Conservation (phyloP, 768 basidiomycete genomes). For the Phaeolepiota aurea region DNA sequence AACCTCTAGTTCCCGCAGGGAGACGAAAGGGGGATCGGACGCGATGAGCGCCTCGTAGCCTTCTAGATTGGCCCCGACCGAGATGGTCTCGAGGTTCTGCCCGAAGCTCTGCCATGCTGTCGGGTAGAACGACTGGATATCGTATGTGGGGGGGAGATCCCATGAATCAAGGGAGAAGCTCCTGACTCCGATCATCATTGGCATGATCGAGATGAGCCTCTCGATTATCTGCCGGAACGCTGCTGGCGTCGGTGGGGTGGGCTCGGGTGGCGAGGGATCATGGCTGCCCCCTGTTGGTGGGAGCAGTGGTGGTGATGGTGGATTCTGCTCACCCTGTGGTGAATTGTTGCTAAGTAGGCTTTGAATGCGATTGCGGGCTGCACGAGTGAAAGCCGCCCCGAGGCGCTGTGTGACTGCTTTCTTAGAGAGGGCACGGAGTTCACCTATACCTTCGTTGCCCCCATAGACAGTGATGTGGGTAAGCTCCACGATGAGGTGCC, state of each 20-base stretch:
- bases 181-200: conserved; percentile 21
- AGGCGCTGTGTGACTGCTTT: neutral
- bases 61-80: conserved; percentile 28
- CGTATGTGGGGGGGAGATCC: conserved; percentile 21
- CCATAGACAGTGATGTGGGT: neutral
- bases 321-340: conserved; percentile 7
- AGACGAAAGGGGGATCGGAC: conserved; percentile 20
- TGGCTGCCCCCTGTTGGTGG: conserved; percentile 4
- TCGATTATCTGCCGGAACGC: conserved; percentile 19
- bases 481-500: neutral
- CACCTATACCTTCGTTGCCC: neutral
- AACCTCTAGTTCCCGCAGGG: conserved; percentile 25
- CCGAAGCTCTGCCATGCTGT: conserved; percentile 34
- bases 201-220: conserved; percentile 19
- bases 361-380: no score
- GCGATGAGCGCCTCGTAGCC: conserved; percentile 23
- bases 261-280: neutral
- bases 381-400: neutral
- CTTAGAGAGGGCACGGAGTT: neutral
- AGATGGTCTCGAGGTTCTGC: conserved; percentile 20
- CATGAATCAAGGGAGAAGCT: conserved; percentile 31
- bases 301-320: conserved; percentile 8
- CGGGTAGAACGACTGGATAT: conserved; percentile 22
- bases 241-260: conserved; percentile 3
- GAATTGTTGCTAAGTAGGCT: neutral